Conservation (phyloP, 2,329 filamentous ascomycete genomes). For the Alternaria infectoria region DNA sequence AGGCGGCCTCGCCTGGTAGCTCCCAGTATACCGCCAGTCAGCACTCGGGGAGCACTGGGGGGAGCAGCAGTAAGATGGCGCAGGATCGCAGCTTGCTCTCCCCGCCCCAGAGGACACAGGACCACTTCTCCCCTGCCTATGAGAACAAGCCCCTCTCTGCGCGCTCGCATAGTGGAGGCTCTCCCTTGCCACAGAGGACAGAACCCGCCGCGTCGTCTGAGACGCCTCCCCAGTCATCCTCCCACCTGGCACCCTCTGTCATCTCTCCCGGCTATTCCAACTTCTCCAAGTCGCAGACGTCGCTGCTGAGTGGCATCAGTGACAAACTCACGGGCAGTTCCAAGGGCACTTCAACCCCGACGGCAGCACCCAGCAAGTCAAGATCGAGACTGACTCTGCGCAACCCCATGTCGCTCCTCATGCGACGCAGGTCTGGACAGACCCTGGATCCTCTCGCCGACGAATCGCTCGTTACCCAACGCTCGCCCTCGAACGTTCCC, state of each 20-base stretch:
- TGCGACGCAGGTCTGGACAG: slow-evolving; percentile 63
- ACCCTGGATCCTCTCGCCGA: slow-evolving; percentile 55
- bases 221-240: slow-evolving; percentile 23
- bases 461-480: slow-evolving; percentile 58
- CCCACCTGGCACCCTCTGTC: slow-evolving; percentile 29
- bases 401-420: slow-evolving; percentile 67
- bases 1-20: slow-evolving; percentile 16
- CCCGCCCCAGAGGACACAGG: slow-evolving; percentile 23
- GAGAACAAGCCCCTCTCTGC: slow-evolving; percentile 28
- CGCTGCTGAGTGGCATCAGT: slow-evolving; percentile 38
- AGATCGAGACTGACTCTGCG: slow-evolving; percentile 63
- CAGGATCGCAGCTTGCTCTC: slow-evolving; percentile 27
- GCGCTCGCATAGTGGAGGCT: slow-evolving; percentile 22
- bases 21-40: slow-evolving; percentile 20
- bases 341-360: slow-evolving; percentile 27
- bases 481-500: slow-evolving; percentile 51
- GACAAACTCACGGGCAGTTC: slow-evolving; percentile 38
- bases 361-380: slow-evolving; percentile 36
- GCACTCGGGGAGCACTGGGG: slow-evolving; percentile 13
- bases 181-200: slow-evolving; percentile 34
- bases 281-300: slow-evolving; percentile 43
- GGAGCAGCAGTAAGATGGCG: slow-evolving; percentile 5
- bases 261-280: slow-evolving; percentile 34
- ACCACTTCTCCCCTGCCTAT: slow-evolving; percentile 25
- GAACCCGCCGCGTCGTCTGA: slow-evolving; percentile 24